Base-by-base conservation (phyloP, 2,329 filamentous ascomycete species). In the Diaporthe ampelina region DNA sequence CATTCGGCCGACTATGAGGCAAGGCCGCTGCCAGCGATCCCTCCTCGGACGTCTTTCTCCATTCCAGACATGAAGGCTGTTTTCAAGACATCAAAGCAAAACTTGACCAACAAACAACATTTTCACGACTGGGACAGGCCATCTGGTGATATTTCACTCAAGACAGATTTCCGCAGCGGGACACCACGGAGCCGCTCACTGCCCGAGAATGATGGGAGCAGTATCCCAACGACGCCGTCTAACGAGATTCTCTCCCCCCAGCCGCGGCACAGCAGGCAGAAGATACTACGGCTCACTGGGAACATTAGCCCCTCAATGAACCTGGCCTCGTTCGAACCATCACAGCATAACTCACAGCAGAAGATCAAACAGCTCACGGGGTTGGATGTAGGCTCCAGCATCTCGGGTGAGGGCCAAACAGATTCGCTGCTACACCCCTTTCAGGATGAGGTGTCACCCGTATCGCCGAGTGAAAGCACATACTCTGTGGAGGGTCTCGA, bases 341-440 rank as follows among this genome's bases (percentile, higher is more conserved):
- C 79, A 0, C 73, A 79, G 15, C 81, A 82, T 63, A 78, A 77
- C 56, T 83, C 85, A 0, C 81, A 81, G 0, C 79, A 80, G 57
- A 87, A 87, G 78, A 80, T 86, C 56, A 80, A 82, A 45, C 84
- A 86, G 76, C 80, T 87, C 19, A 86, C 80, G 7, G 86, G 85
- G 1, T 79, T 83, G 37, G 83, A 85, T 54, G 58, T 86, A n/a
- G 79, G 70, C 24, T 71, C 72, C 11, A 76, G 74, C 48, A 74
- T 71, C 35, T 48, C 73, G 26, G 74, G 74, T 35, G 26, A 67
- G 70, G 59, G n/a, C 70, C 52, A 70, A 43, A 54, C n/a, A n/a
- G 50, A 35, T 56, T 19, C 63, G 43, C 59, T 40, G 26, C 59
- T 40, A 26, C 21, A 68, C 4, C 56, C 50, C 15, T 19, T 72